These are phyloP conservation scores for Jasminum sambac DNA, from an alignment of 257 asterid species.

Conservation along the genomic window DNA sequence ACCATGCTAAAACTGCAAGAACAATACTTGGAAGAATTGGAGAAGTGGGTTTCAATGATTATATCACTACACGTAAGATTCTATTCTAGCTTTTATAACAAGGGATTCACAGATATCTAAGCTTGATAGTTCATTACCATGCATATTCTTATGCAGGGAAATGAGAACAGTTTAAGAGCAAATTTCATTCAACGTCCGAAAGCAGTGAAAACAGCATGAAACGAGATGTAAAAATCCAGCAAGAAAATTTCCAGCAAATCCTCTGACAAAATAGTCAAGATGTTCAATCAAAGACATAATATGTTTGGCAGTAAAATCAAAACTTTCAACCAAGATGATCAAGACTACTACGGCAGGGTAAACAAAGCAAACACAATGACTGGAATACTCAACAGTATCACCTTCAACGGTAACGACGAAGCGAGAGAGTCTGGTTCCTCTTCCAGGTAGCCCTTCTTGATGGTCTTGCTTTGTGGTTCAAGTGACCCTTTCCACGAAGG, in stretches of 20 bases:
- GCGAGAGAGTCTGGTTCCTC: background rate
- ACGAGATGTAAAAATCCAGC: background rate
- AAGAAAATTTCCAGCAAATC: background rate
- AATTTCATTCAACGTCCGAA: conserved; percentile 36
- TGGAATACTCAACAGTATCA: too few species aligned
- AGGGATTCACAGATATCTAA: background rate
- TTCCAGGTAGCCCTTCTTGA: background rate
- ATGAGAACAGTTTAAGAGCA: conserved; percentile 49
- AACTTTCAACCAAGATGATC: too few species aligned
- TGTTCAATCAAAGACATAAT: too few species aligned
- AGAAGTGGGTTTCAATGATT: conserved; percentile 27
- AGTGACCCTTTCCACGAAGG: conserved; percentile 6
- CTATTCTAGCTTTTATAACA: background rate
- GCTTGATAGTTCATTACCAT: background rate
- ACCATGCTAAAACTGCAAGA: conserved; percentile 45
- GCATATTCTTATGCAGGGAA: conserved; percentile 41
- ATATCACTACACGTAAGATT: conserved; percentile 50
- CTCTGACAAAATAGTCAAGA: background rate
- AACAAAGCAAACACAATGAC: too few species aligned
- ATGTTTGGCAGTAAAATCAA: too few species aligned
- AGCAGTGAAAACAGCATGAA: background rate
- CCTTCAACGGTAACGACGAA: background rate
- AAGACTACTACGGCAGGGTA: too few species aligned
- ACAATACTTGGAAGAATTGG: conserved; percentile 44
- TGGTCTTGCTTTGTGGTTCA: conserved; percentile 4